These are phyloP conservation scores for Nepenthes alata DNA, from an alignment of 179 eudicot genomes.

Conservation along the genomic window DNA sequence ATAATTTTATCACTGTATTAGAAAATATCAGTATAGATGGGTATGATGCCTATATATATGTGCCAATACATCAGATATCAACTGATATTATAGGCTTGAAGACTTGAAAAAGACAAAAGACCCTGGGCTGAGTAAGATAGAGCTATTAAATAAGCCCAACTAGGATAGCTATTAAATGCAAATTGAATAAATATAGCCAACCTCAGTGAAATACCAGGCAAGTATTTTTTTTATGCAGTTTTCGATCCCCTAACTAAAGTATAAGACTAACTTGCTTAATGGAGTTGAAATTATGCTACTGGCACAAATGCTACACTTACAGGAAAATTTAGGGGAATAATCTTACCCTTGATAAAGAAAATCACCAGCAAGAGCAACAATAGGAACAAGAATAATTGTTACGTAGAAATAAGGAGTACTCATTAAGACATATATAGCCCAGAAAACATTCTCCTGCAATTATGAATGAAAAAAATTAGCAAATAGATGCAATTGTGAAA, in stretches of 20 bases:
- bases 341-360: constrained; percentile 76
- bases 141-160: no score
- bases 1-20: no score
- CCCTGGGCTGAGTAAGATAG: no score
- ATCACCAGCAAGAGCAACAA: constrained; percentile 70
- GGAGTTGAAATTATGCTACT: neutral
- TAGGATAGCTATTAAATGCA: no score
- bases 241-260: neutral
- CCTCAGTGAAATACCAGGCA: no score
- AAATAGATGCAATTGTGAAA: neutral
- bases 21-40: no score
- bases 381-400: constrained; percentile 60
- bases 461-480: constrained; percentile 5
- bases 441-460: constrained; percentile 59
- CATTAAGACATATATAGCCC: constrained; percentile 60
- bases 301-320: neutral
- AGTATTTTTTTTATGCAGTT: no score
- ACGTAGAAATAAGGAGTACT: constrained; percentile 75
- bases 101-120: no score
- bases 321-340: neutral
- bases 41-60: no score
- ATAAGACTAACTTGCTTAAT: neutral
- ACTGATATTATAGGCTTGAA: no score
- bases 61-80: no score
- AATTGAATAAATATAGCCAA: no score